A percentile compares a stretch with the other conserved stretches of the same genome.
Conservation (phyloP, 768 basidiomycete species). For the Pulveroboletus frians region DNA sequence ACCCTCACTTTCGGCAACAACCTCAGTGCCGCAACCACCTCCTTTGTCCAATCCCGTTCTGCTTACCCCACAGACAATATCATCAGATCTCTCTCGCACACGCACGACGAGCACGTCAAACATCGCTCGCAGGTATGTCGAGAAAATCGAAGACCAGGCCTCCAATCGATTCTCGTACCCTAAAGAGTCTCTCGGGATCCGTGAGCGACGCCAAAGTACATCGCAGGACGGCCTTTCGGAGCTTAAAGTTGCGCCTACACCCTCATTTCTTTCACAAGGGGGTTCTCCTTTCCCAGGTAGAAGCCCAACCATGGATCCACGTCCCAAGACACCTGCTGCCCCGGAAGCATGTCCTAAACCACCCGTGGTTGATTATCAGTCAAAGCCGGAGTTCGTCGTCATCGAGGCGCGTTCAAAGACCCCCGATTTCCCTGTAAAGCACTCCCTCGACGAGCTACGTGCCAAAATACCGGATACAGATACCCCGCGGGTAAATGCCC, state of each 20-base stretch:
- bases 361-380: conserved; percentile 13
- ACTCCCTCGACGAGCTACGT: conserved; percentile 16
- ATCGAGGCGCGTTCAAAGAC: conserved; percentile 19
- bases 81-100: conserved; percentile 18
- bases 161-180: conserved; percentile 31
- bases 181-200: conserved; percentile 24
- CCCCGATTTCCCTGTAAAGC: conserved; percentile 9
- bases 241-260: conserved; percentile 12
- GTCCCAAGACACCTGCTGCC: conserved; percentile 17
- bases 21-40: conserved; percentile 1
- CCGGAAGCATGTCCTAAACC: conserved; percentile 21
- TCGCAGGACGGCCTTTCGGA: conserved; percentile 28
- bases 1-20: conserved; percentile 5
- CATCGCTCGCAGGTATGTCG: conserved; percentile 30
- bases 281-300: conserved; percentile 11
- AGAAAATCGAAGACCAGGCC: conserved; percentile 37
- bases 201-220: conserved; percentile 51
- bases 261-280: conserved; percentile 10
- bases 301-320: conserved; percentile 12
- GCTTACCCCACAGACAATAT: conserved; percentile 2
- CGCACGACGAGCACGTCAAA: conserved; percentile 35
- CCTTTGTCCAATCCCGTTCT: neutral
- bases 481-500: conserved; percentile 13
- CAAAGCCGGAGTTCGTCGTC: conserved; percentile 9
- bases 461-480: conserved; percentile 19